phyloP scores from a whole-genome alignment of 352 stramenopile species.

The Salisapilia sapeloensis region DNA sequence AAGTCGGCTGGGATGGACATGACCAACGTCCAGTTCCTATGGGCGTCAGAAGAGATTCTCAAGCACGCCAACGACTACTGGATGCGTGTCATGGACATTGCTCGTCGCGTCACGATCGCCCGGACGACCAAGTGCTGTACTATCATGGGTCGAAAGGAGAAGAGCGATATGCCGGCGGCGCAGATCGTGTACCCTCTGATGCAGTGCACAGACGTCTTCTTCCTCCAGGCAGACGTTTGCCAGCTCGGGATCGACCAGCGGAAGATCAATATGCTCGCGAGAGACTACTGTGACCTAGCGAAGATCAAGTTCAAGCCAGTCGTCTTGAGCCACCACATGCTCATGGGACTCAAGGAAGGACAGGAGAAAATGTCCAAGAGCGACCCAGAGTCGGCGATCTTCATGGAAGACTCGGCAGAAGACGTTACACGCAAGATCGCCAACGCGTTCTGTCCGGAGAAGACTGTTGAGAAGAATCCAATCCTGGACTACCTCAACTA shows the following conservation, averaged over 20 bases:
- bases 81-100: slow-evolving; percentile 89
- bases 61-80: slow-evolving; percentile 82
- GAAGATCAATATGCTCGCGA: slow-evolving; percentile 97
- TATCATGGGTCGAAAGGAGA: slow-evolving; percentile 96
- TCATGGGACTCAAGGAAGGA: slow-evolving; percentile 96
- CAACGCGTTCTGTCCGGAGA: slow-evolving; percentile 94
- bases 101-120: slow-evolving; percentile 79
- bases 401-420: slow-evolving; percentile 95
- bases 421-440: slow-evolving; percentile 96
- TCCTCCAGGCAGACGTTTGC: slow-evolving; percentile 98
- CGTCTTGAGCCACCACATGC: slow-evolving; percentile 98
- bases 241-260: slow-evolving; percentile 98
- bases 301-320: slow-evolving; percentile 90
- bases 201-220: slow-evolving; percentile 99
- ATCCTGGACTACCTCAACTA: slow-evolving; percentile 96
- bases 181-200: slow-evolving; percentile 96
- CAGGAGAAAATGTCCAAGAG: slow-evolving; percentile 99
- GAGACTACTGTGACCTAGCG: slow-evolving; percentile 96
- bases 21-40: slow-evolving; percentile 97
- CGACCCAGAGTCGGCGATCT: slow-evolving; percentile 95
- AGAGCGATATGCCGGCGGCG: slow-evolving; percentile 81
- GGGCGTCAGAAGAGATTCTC: slow-evolving; percentile 94
- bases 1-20: slow-evolving; percentile 98
- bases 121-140: slow-evolving; percentile 97
- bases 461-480: slow-evolving; percentile 84